Conservation (phyloP, 768 basidiomycete genomes). For the Naganishia friedmannii region DNA sequence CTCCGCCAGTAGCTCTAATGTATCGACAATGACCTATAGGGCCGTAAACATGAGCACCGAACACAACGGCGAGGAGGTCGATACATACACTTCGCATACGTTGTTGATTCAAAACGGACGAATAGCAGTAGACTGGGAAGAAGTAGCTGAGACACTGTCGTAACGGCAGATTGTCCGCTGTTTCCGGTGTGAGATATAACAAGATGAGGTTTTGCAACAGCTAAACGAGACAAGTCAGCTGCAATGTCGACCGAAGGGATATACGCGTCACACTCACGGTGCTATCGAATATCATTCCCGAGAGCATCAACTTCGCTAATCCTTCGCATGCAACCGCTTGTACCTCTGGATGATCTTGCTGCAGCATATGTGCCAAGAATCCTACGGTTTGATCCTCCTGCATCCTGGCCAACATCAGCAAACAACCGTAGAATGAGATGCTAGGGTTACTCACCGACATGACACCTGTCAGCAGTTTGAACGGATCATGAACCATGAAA, state of each 20-base stretch:
- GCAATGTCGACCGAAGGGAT: neutral
- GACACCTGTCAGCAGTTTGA: constrained; percentile 46
- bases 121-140: constrained; percentile 80
- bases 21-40: constrained; percentile 65
- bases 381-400: constrained; percentile 63
- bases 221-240: constrained; percentile 41
- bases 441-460: constrained; percentile 41
- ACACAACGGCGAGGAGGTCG: neutral
- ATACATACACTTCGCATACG: constrained; percentile 64
- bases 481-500: constrained; percentile 74
- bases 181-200: constrained; percentile 75
- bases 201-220: constrained; percentile 58
- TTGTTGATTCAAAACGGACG: constrained; percentile 69
- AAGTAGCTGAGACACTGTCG: constrained; percentile 83
- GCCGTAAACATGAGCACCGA: neutral
- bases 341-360: constrained; percentile 63
- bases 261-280: constrained; percentile 56
- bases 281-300: constrained; percentile 71
- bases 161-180: constrained; percentile 73
- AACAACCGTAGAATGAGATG: neutral
- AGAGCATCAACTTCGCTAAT: constrained; percentile 76
- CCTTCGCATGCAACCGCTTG: constrained; percentile 74
- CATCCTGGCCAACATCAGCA: neutral
- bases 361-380: constrained; percentile 61
- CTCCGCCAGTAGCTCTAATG: constrained; percentile 63